Evolutionary conservation across 768 basidiomycete species (phyloP), one percentile per base, ranked within the genome.

Genomic region (Leccinum longicurvipes): DNA sequence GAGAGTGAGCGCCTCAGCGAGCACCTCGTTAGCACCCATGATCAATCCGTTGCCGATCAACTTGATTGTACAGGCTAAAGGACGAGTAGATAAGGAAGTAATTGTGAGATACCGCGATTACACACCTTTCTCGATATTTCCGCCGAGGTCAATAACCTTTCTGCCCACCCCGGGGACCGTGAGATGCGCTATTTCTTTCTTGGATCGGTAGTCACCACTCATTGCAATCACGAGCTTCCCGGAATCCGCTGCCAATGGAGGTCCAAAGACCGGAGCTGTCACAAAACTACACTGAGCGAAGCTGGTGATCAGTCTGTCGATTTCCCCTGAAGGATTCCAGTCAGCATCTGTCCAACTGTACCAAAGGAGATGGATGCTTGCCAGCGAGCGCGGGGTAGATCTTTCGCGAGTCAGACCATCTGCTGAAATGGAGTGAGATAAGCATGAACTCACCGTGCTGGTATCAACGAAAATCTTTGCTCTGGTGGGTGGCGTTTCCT

Each of bases 401-500:
- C 82, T 84, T 60, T 44, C 39, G 41, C n/a, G 21, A 36, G 51
- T 66, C 54, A 62, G 54, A 44, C 49, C 32, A 47, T 25, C 15
- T 45, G 39, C 39, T 50, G 53, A 21, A 29, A 14, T 21, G 24
- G 27, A 39, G 15, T 47, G 19, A 55, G 27, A 14, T 44, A 28
- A 29, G 28, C 31, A 25, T 25, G 52, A n/a, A 73, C 84, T 54
- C 53, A 91, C 89, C 3, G 92, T 95, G 72, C 85, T 85, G 12
- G 87, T 91, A 62, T 95, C 92, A 29, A 93, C 86, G 60, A 94
- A 92, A 46, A 91, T 87, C 68, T 86, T 93, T 60, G 76, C 70
- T 65, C 73, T 77, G 7, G 76, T 66, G 1, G 80, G 76, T 28
- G 78, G 76, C 21, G 64, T 61, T 62, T 64, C 65, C 75, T 83